phyloP scores from a whole-genome alignment of 1,284 basidiomycete species.

The Pascua sp. region DNA sequence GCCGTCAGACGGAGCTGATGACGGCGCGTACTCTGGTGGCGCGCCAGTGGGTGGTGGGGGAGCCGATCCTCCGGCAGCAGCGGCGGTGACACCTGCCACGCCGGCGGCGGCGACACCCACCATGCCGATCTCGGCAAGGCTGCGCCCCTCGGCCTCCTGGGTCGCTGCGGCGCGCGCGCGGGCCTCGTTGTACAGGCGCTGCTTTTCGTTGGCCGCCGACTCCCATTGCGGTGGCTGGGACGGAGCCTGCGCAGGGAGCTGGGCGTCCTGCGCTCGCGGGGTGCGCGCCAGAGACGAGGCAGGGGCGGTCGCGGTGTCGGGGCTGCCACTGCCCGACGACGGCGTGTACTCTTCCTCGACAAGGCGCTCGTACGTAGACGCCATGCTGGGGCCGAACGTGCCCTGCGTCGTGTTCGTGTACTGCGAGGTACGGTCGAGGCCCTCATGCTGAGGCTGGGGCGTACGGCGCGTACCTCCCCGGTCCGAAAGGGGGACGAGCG shows the following conservation, averaged over 20 bases:
- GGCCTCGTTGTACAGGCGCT: slow-evolving; percentile 63
- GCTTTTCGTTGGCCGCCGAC: slow-evolving; percentile 45
- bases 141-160: slow-evolving; percentile 36
- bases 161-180: slow-evolving; percentile 58
- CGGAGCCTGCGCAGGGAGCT: not conserved
- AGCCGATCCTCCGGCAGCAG: too few species aligned
- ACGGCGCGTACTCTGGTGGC: slow-evolving; percentile 13
- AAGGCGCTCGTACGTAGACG: too few species aligned
- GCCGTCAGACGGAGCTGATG: too few species aligned
- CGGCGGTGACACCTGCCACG: too few species aligned
- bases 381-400: too few species aligned
- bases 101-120: not conserved
- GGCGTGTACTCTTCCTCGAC: too few species aligned
- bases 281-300: not conserved
- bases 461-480: too few species aligned
- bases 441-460: not conserved
- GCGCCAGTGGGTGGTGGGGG: not conserved
- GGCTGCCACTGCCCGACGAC: not conserved
- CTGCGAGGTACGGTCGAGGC: not conserved
- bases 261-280: not conserved
- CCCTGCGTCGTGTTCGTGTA: too few species aligned
- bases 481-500: not conserved
- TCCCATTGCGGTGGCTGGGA: not conserved
- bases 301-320: not conserved
- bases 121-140: slow-evolving; percentile 35